Base-by-base conservation (phyloP, 2,329 filamentous ascomycete genomes). In the Plectosphaerella plurivora region DNA sequence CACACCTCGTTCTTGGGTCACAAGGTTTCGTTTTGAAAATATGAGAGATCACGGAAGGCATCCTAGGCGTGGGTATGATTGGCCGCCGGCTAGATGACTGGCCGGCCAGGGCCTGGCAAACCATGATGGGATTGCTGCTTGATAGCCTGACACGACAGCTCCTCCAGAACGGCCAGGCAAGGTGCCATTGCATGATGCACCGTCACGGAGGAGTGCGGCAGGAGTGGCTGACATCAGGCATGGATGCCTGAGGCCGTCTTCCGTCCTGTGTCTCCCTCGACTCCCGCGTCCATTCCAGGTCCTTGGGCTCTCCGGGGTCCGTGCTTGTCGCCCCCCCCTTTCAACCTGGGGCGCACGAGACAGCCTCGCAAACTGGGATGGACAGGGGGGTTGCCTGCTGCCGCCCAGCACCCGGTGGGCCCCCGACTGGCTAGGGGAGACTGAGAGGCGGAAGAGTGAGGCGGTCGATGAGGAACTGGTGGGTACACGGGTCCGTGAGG, bases 231-330 rank as follows among this genome's bases (percentile, higher is more conserved):
- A 44, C 41, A 44, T 20, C 25, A 57, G 47, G 54, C 50, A 54
- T 10, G 9, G 18, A 28, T 56, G 55, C 55, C 55, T 57, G 49
- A 57, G 55, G 55, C 51, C 5, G 33, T 15, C 0, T 3, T 5
- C 15, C 14, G 16, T 41, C 37, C 14, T 18, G 16, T 15, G 15
- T 41, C 37, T 41, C 37, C 14, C 14, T n/a, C 15, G 37, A 41
- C 14, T 15, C 14, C 37, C 14, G 37, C 14, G 15, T 44, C 16
- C 41, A 44, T 44, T 44, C 41, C 41, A 44, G 10, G 18, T 4
- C 10, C 10, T 44, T 18, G 16, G 41, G 41, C 41, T 16, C 37
- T 41, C 16, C 14, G 6, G 9, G 10, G 37, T 8, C 37, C 15
- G 14, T 14, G 37, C 37, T n/a, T 41, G 37, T 15, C 37, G 37